Evolutionary conservation across 2,329 filamentous ascomycete genomes (phyloP), one percentile per base, ranked within the genome.

Genomic region (Fusarium abutilonis): DNA sequence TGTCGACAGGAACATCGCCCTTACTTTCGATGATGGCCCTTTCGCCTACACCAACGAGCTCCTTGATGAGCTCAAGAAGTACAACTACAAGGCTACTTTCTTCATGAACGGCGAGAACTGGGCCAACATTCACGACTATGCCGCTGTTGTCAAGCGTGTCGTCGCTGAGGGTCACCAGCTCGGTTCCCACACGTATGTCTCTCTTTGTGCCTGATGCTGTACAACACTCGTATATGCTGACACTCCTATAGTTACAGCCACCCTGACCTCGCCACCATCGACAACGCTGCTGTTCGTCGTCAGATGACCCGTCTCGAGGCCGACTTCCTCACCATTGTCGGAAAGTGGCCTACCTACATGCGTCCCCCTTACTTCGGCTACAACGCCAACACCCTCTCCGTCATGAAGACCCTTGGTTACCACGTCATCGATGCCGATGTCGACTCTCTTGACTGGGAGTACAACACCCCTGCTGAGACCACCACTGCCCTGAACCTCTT

Each of bases 391-490:
- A 73, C 73, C 50, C 59, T 75, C 45, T 47, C 59, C 11, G 71
- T 73, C 48, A 61, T 77, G 56, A 71, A 63, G 23, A 60, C 54
- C 36, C 62, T 84, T 9, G 79, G 78, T 36, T 85, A 84, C 72
- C 80, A 84, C 62, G 72, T 84, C 64, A 77, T 79, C 55, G 82
- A 83, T 70, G 83, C 83, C 66, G 80, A 84, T 67, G 74, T 86
- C 34, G 83, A 86, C 70, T 86, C 83, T 17, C 78, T 83, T 45
- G 83, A 86, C 70, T 85, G 83, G 69, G 78, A 77, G 61, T 79
- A 77, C 56, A 62, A 66, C 39, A 54, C 59, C 23, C 62, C 62
- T 26, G 59, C 56, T 32, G 49, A 51, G 62, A 64, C 58, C 42
- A 59, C 63, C 36, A 63, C 34, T 29, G 63, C 62, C 15, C 54